Base-by-base conservation (phyloP, 208 protist genomes). In the Trypanosoma melophagium region DNA sequence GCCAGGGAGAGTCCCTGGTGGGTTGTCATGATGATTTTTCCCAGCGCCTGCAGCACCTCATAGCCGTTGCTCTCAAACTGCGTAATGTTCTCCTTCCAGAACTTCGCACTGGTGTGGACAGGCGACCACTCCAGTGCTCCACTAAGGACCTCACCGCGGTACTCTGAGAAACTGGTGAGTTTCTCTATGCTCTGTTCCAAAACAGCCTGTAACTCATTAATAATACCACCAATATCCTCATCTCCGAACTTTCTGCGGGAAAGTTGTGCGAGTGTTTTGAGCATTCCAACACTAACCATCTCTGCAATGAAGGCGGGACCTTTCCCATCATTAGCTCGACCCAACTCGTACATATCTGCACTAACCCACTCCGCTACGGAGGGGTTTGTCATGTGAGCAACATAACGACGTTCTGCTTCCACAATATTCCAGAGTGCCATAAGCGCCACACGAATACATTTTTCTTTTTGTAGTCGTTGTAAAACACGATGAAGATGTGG, bases 61-160 rank as follows among this genome's bases (percentile, higher is more conserved):
- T 92, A 98, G 56, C 90, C 73, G 76, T 97, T 89, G 47, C 84
- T 80, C 61, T 97, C 95, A 25, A 97, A 90, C 28, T 95, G 83
- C 54, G 78, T 76, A 35, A 83, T 79, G 68, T 97, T 97, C 60
- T 97, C 90, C 62, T 88, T 90, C 93, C 95, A 97, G 73, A 98
- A 98, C 76, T 97, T 97, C 12, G 77, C 82, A 68, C 82, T 93
- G 10, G 85, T 97, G 81, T 98, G 95, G 45, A 97, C 90, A 12
- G 94, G 94, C 5, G 84, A 92, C 93, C 93, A 98, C 72, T 97
- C 90, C 9, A 97, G 85, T 35, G 79, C 64, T 25, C 84, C 89
- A 51, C 79, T 92, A 42, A 94, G 79, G 38, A 97, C 88, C 72
- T 98, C 94, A 45, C 92, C 90, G 19, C 83, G 75, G 74, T 98